Evolutionary conservation across 2,329 filamentous ascomycete genomes (phyloP), one percentile per base, ranked within the genome.

Genomic region (Penicillium sp.): DNA sequence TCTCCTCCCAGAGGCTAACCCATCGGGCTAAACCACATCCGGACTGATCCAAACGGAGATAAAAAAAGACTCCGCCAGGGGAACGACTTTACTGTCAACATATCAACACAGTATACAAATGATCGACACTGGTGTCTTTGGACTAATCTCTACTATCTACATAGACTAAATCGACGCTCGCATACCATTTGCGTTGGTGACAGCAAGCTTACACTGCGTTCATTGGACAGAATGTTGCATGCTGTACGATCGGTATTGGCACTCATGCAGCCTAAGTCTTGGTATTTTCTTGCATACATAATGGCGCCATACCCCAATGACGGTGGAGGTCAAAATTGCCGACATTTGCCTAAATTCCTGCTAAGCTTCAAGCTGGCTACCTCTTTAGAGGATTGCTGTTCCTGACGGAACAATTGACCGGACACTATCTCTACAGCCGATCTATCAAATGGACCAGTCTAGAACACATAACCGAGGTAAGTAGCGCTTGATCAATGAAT

Each of bases 21-120:
- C 14, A 13, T 7, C 3, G 18, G 37, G 42, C 46, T 49, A 49
- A 48, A 37, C 46, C 39, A 13, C 3, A 49, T 38, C 40, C 40
- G 46, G 46, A 49, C 31, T 36, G 39, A 31, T 48, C 42, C 43
- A 33, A 41, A 46, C 27, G 41, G 34, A 28, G 45, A 30, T 31
- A 30, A 8, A 11, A 19, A 6, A 18, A 7, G 7, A 25, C 19
- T 22, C 19, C 19, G 19, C 19, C 4, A 25, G 4, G 22, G 22
- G 22, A 25, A 25, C 22, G 22, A 7, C 22, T 25, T 25, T 4
- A 25, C 22, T 25, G 22, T 25, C 22, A n/a, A n/a, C n/a, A n/a
- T n/a, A n/a, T n/a, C n/a, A n/a, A n/a, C n/a, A n/a, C n/a, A n/a
- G n/a, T n/a, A n/a, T n/a, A n/a, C n/a, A n/a, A n/a, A n/a, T n/a